Evolutionary conservation across 176 grass and related monocot species (phyloP).

Genomic region (Zoysia japonica): DNA sequence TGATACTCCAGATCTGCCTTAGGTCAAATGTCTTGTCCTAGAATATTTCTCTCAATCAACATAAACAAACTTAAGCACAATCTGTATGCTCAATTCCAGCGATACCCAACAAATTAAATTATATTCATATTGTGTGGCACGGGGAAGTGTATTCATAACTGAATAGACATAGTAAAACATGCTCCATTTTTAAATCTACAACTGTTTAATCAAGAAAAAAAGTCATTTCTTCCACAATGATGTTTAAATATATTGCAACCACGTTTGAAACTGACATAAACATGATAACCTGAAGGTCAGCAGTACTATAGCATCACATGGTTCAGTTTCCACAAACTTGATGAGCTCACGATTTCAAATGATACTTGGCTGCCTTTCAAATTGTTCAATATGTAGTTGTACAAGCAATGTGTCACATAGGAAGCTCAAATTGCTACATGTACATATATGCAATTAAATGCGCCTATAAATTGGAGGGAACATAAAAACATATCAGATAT

Average conservation of each 20-base stretch:
- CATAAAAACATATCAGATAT: neutral
- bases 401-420: too few relatives aligned
- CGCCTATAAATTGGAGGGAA: too few relatives aligned
- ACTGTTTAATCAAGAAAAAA: neutral
- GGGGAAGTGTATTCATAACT: too few relatives aligned
- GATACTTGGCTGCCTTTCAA: neutral
- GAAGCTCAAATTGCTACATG: too few relatives aligned
- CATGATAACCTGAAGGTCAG: neutral
- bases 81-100: too few relatives aligned
- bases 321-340: neutral
- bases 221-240: too few relatives aligned
- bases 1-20: slow-evolving; percentile 41
- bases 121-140: too few relatives aligned
- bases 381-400: neutral
- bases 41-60: slow-evolving; percentile 9
- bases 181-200: neutral
- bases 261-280: neutral
- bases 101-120: too few relatives aligned
- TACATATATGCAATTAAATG: too few relatives aligned
- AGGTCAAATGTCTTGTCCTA: slow-evolving; percentile 51
- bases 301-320: neutral
- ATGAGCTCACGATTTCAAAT: too few relatives aligned
- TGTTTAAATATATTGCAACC: too few relatives aligned
- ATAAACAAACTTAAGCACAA: neutral
- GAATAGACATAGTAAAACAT: neutral